Conservation (phyloP, 805 yeast species). For the Candida nemodendra region DNA sequence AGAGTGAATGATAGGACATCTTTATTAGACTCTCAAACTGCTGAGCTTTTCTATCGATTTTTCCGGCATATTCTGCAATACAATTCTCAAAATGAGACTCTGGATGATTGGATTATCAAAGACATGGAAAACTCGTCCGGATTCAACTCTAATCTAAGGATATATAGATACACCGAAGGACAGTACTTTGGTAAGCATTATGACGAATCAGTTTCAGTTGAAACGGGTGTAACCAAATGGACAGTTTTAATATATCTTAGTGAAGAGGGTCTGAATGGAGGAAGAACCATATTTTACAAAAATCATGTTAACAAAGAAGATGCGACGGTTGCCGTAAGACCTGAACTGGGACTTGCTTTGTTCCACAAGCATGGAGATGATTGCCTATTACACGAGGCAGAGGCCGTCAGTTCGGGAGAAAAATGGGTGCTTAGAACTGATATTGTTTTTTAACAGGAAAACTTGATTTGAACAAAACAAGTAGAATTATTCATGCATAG, state of each 20-base stretch:
- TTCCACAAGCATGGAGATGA: slow-evolving; percentile 67
- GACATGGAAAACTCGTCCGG: slow-evolving; percentile 43
- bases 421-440: slow-evolving; percentile 68
- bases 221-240: slow-evolving; percentile 50
- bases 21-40: slow-evolving; percentile 36
- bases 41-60: slow-evolving; percentile 44
- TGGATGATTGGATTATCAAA: slow-evolving; percentile 26
- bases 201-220: slow-evolving; percentile 51
- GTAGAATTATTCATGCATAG: neutral
- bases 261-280: slow-evolving; percentile 54
- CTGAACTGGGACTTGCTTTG: slow-evolving; percentile 54
- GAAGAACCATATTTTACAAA: slow-evolving; percentile 55
- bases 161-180: slow-evolving; percentile 54
- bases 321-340: slow-evolving; percentile 36
- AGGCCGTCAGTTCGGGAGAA: slow-evolving; percentile 47
- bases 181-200: slow-evolving; percentile 62
- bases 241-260: slow-evolving; percentile 59
- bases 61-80: slow-evolving; percentile 33
- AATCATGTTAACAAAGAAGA: slow-evolving; percentile 22
- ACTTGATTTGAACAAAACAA: slow-evolving; percentile 1
- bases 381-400: slow-evolving; percentile 60
- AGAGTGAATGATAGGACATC: slow-evolving; percentile 53
- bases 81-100: slow-evolving; percentile 30
- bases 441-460: slow-evolving; percentile 36
- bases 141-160: slow-evolving; percentile 53